phyloP scores from a whole-genome alignment of 139 green algal species.

The Picochlorum sp. region DNA sequence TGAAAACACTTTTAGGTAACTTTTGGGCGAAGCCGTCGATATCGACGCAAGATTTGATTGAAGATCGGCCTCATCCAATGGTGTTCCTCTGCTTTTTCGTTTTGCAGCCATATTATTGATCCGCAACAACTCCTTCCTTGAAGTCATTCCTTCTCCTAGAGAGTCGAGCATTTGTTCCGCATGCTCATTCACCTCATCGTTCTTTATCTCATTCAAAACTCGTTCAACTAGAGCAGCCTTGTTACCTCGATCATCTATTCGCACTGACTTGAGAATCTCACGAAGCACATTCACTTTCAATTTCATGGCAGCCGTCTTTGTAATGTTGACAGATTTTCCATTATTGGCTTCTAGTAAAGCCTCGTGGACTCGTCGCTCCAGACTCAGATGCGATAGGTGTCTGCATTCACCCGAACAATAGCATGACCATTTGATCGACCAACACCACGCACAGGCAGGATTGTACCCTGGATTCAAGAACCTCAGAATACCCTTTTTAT shows the following conservation, averaged over 20 bases:
- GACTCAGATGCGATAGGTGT: background rate
- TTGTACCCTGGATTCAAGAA: no score
- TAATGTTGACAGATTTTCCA: slow-evolving; percentile 2
- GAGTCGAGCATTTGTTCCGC: background rate
- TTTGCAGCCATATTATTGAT: no score
- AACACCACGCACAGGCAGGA: no score
- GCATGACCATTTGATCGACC: no score
- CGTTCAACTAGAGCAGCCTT: slow-evolving; percentile 18
- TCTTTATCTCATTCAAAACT: slow-evolving; percentile 5
- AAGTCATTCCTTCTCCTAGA: background rate
- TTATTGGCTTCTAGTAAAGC: background rate
- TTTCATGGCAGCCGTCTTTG: slow-evolving; percentile 5
- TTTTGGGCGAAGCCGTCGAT: background rate
- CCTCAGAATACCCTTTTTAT: no score
- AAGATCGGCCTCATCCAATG: no score
- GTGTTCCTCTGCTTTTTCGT: background rate
- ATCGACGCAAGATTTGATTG: no score
- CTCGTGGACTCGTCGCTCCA: background rate
- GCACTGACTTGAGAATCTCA: slow-evolving; percentile 1
- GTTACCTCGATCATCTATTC: slow-evolving; percentile 6
- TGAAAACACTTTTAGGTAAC: background rate
- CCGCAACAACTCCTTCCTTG: background rate
- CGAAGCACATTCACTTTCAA: slow-evolving; percentile 12
- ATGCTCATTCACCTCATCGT: background rate
- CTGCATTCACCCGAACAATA: no score